Percentiles rank a stretch among this genome's conserved stretches.
Evolutionary conservation across 1,284 basidiomycete species (phyloP).

Genomic region (Boletellus sp.): DNA sequence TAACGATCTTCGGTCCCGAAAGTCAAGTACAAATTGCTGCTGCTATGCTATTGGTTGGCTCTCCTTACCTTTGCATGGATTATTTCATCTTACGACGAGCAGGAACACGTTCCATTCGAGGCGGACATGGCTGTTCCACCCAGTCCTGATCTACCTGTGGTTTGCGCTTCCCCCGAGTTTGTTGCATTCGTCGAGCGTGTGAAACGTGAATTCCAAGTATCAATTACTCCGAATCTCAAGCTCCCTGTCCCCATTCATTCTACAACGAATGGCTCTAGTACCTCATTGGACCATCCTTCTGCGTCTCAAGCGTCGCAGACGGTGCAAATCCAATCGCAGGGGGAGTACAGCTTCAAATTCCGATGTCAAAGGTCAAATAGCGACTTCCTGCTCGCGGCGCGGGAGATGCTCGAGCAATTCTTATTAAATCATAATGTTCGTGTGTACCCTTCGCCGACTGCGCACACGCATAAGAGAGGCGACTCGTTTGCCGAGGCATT

Average conservation of each 20-base stretch:
- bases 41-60: constrained; percentile 85
- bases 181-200: constrained; percentile 80
- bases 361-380: constrained; percentile 91
- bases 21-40: constrained; percentile 95
- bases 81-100: constrained; percentile 14
- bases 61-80: not conserved
- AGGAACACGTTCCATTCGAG: constrained; percentile 98
- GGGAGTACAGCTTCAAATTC: constrained; percentile 93
- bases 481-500: constrained; percentile 95
- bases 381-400: constrained; percentile 85
- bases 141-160: constrained; percentile 70
- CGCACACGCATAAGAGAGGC: constrained; percentile 73
- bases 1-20: constrained; percentile 94
- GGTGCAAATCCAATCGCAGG: constrained; percentile 43
- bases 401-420: constrained; percentile 93
- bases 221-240: constrained; percentile 77
- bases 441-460: constrained; percentile 71
- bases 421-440: constrained; percentile 80
- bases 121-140: constrained; percentile 92
- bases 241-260: constrained; percentile 35
- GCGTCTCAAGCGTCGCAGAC: constrained; percentile 29
- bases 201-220: constrained; percentile 92
- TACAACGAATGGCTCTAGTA: constrained; percentile 27
- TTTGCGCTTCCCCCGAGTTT: constrained; percentile 81
- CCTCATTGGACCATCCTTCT: constrained; percentile 27